Evolutionary conservation across 805 yeast genomes (phyloP).

Genomic region (Lachancea sp.): DNA sequence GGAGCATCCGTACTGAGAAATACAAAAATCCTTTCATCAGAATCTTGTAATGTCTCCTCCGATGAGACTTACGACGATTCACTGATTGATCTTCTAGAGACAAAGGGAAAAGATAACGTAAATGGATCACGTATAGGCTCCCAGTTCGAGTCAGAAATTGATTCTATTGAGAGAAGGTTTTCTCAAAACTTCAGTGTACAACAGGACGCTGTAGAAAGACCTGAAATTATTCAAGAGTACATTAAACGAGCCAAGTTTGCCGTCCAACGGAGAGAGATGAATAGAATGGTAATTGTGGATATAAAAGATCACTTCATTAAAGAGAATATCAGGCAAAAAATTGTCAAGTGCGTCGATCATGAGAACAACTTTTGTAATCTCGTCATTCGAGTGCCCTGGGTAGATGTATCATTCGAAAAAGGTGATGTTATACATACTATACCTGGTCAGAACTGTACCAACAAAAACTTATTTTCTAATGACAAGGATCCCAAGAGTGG

Average conservation of each 20-base stretch:
- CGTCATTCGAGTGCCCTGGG: slow-evolving; percentile 58
- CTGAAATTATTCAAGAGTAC: slow-evolving; percentile 5
- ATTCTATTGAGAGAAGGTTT: slow-evolving; percentile 9
- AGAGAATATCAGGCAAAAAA: slow-evolving; percentile 39
- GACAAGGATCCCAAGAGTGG: slow-evolving; percentile 26
- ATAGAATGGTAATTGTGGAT: slow-evolving; percentile 26
- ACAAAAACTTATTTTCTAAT: slow-evolving; percentile 27
- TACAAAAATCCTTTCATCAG: neutral
- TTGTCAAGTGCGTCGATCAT: slow-evolving; percentile 45
- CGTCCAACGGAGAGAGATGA: slow-evolving; percentile 40
- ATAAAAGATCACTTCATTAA: slow-evolving; percentile 17
- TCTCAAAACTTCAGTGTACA: slow-evolving; percentile 12
- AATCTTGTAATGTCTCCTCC: neutral
- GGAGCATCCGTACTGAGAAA: neutral
- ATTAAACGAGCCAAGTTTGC: slow-evolving; percentile 37
- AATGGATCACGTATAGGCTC: neutral
- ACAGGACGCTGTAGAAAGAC: slow-evolving; percentile 2
- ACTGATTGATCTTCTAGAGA: slow-evolving; percentile 15
- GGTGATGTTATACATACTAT: slow-evolving; percentile 61
- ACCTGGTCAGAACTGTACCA: slow-evolving; percentile 33
- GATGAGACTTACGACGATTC: slow-evolving; percentile 17
- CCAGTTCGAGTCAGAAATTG: slow-evolving; percentile 5
- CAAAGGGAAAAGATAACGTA: neutral
- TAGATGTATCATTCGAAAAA: slow-evolving; percentile 39
- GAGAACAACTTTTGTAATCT: slow-evolving; percentile 35